Conservation (phyloP, 305 asterid species). For the Salvia sclarea region DNA sequence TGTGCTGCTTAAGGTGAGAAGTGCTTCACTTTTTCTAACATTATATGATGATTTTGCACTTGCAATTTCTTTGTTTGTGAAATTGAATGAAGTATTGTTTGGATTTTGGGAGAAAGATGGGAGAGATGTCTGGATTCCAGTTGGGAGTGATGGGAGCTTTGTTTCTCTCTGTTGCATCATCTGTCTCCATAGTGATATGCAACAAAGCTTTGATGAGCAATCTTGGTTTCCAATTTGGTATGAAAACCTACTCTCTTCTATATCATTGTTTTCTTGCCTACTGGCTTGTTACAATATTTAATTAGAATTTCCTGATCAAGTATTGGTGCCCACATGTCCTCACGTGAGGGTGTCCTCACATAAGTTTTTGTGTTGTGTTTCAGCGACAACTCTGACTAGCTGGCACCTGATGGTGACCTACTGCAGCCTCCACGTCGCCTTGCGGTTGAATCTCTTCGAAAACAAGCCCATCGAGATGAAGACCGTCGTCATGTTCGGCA, state of each 20-base stretch:
- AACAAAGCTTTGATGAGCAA: constrained; percentile 95
- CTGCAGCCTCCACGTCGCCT: constrained; percentile 79
- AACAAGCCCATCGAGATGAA: constrained; percentile 73
- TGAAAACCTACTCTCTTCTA: background rate
- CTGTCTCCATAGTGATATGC: constrained; percentile 92
- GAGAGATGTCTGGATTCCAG: constrained; percentile 71
- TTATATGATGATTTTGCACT: too few relatives aligned
- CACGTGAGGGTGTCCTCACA: too few relatives aligned
- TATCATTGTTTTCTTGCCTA: too few relatives aligned
- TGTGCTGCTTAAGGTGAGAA: background rate
- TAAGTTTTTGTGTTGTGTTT: background rate
- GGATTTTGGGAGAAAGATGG: constrained; percentile 47
- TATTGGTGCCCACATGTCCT: too few relatives aligned
- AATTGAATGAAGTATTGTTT: too few relatives aligned
- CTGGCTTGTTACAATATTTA: too few relatives aligned
- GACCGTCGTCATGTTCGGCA: constrained; percentile 65
- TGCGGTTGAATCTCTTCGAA: constrained; percentile 71
- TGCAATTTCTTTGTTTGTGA: too few relatives aligned
- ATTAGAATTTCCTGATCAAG: too few relatives aligned
- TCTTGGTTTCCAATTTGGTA: constrained; percentile 93
- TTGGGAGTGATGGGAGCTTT: constrained; percentile 82
- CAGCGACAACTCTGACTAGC: constrained; percentile 94
- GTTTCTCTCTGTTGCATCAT: constrained; percentile 88
- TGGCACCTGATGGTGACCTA: constrained; percentile 96
- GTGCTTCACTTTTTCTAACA: background rate